phyloP scores from a whole-genome alignment of 495 filamentous ascomycete genomes.

The Barbatosphaeria neglecta region DNA sequence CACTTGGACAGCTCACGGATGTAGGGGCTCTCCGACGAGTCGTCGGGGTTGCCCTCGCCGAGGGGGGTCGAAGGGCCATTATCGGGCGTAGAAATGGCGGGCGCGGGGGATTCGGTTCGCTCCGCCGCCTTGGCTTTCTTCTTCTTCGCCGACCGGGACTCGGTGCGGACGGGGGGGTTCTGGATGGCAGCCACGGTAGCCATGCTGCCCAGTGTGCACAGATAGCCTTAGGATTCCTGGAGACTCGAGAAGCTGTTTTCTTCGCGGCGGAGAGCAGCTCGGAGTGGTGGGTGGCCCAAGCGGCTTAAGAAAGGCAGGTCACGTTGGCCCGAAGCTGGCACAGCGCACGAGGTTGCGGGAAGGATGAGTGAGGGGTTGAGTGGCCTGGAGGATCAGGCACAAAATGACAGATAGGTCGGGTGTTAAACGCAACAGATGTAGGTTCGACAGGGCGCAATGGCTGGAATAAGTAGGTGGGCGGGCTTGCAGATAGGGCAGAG shows the following conservation, averaged over 20 bases:
- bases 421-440: background rate
- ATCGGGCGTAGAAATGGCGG: conserved; percentile 27
- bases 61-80: conserved; percentile 23
- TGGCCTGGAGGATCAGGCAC: background rate
- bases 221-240: background rate
- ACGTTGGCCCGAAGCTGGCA: background rate
- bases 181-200: conserved; percentile 37
- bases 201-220: conserved; percentile 20
- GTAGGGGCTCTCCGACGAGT: conserved; percentile 55
- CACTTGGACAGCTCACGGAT: conserved; percentile 82
- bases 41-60: conserved; percentile 40
- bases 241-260: background rate
- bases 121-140: conserved; percentile 64
- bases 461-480: background rate
- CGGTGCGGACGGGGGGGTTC: conserved; percentile 34
- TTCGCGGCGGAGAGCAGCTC: background rate
- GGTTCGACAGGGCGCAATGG: background rate
- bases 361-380: background rate
- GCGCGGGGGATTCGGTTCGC: conserved; percentile 35
- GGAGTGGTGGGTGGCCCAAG: background rate
- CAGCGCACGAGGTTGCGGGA: background rate
- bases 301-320: background rate
- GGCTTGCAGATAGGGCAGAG: background rate
- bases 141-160: conserved; percentile 56
- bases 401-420: background rate